A percentile compares a stretch with the other conserved stretches of the same genome.
phyloP scores from a whole-genome alignment of 2,329 filamentous ascomycete species.

The Cladophialophora psammophila region DNA sequence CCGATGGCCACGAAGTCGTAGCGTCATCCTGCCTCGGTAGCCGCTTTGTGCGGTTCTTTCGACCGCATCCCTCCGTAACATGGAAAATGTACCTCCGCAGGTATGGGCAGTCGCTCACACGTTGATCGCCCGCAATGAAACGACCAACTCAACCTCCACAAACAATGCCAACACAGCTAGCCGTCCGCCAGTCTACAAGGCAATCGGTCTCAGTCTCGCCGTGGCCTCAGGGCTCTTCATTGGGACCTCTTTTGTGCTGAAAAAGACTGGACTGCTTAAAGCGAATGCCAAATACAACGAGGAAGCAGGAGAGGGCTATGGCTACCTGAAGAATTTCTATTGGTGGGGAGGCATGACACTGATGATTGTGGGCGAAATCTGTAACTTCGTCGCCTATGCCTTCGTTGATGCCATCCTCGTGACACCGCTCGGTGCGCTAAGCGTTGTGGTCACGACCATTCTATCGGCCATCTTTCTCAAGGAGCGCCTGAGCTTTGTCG shows the following conservation, averaged over 20 bases:
- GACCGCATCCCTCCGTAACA: conserved; percentile 12
- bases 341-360: conserved; percentile 97
- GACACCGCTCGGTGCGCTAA: conserved; percentile 87
- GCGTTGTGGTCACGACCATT: conserved; percentile 90
- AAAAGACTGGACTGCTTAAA: conserved; percentile 88
- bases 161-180: conserved; percentile 23
- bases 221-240: conserved; percentile 91
- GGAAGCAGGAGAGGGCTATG: conserved; percentile 93
- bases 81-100: conserved; percentile 35
- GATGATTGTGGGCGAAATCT: conserved; percentile 96
- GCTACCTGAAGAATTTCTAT: conserved; percentile 91
- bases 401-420: conserved; percentile 97
- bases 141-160: conserved; percentile 32
- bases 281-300: conserved; percentile 97
- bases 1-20: conserved; percentile 27
- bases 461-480: conserved; percentile 95
- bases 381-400: conserved; percentile 96
- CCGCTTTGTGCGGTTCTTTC: conserved; percentile 15
- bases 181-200: conserved; percentile 74
- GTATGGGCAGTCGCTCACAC: conserved; percentile 38
- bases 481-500: conserved; percentile 91
- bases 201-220: conserved; percentile 84
- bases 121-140: conserved; percentile 38
- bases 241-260: conserved; percentile 91
- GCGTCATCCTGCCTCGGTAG: neutral